Conservation (phyloP, 2,329 filamentous ascomycete genomes). For the Domatiomyces globalis region DNA sequence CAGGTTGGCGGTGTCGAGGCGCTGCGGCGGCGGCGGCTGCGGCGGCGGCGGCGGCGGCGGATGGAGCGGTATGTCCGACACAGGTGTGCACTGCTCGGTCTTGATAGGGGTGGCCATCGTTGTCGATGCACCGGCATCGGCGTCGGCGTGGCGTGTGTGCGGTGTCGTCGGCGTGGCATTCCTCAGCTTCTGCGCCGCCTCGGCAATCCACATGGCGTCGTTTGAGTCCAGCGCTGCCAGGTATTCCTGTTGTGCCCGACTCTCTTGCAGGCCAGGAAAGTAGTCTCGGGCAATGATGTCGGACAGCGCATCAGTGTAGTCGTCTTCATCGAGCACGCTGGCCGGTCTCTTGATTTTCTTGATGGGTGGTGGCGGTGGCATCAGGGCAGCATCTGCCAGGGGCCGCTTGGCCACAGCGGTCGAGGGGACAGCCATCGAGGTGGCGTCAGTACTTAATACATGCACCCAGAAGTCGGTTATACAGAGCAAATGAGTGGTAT, state of each 20-base stretch:
- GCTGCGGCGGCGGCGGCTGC: slow-evolving; percentile 27
- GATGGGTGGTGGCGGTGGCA: slow-evolving; percentile 63
- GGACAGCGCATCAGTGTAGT: slow-evolving; percentile 78
- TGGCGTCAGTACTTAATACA: too few species aligned
- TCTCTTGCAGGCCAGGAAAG: slow-evolving; percentile 80
- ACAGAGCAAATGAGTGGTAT: too few species aligned
- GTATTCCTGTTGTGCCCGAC: slow-evolving; percentile 79
- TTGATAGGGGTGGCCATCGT: slow-evolving; percentile 13
- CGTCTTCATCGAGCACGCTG: slow-evolving; percentile 81
- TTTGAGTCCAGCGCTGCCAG: slow-evolving; percentile 79
- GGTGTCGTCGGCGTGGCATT: slow-evolving; percentile 63
- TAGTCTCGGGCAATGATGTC: slow-evolving; percentile 95
- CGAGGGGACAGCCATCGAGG: not conserved
- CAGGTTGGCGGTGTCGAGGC: slow-evolving; percentile 57
- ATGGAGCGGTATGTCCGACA: slow-evolving; percentile 42
- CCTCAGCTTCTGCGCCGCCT: slow-evolving; percentile 55
- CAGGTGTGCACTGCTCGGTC: slow-evolving; percentile 42
- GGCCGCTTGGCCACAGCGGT: slow-evolving; percentile 8
- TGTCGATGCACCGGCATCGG: slow-evolving; percentile 2
- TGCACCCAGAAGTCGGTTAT: not conserved
- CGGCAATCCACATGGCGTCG: slow-evolving; percentile 72
- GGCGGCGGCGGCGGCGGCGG: slow-evolving; percentile 3
- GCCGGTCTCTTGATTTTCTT: slow-evolving; percentile 88
- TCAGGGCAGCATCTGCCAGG: slow-evolving; percentile 42
- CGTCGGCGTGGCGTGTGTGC: slow-evolving; percentile 1